Percentiles rank a stretch among this genome's conserved stretches.
Conservation (phyloP, 345 rosid species). For the Hypericum androsaemum region DNA sequence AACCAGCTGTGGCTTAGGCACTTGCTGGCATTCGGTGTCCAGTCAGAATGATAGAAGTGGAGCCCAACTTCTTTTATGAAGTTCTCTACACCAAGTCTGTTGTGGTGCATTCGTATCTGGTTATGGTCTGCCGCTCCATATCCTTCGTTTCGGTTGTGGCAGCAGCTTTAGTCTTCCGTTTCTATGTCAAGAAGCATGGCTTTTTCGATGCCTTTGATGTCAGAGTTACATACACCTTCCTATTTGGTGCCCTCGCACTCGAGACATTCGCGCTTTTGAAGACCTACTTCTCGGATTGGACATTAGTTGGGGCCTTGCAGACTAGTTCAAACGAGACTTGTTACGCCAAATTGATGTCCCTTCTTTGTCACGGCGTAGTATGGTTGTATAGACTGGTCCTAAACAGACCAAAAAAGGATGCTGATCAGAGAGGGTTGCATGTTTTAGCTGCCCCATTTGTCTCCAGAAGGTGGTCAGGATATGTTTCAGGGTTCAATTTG, state of each 20-base stretch:
- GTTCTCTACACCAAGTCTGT: slow-evolving; percentile 35
- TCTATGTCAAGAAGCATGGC: not conserved
- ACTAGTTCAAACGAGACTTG: no score
- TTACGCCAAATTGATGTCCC: no score
- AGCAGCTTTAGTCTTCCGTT: not conserved
- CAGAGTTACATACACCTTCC: slow-evolving; percentile 4
- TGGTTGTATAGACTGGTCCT: no score
- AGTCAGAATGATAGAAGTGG: slow-evolving; percentile 20
- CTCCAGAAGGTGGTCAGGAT: slow-evolving; percentile 9
- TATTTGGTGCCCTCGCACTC: slow-evolving; percentile 13
- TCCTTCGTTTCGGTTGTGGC: slow-evolving; percentile 6
- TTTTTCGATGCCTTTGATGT: slow-evolving; percentile 2
- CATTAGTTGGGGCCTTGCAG: not conserved
- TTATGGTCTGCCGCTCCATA: slow-evolving; percentile 2
- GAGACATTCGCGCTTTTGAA: slow-evolving; percentile 3
- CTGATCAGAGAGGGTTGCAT: no score
- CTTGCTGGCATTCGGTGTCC: slow-evolving; percentile 4
- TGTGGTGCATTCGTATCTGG: slow-evolving; percentile 10
- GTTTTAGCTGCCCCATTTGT: not conserved
- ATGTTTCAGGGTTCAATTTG: slow-evolving; percentile 11
- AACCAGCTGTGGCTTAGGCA: slow-evolving; percentile 13
- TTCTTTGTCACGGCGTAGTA: no score
- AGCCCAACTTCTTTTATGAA: slow-evolving; percentile 28
- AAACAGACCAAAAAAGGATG: no score
- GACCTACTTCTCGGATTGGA: slow-evolving; percentile 16